phyloP scores from a whole-genome alignment of 2,329 filamentous ascomycete species.

The Echinosphaeria canescens region DNA sequence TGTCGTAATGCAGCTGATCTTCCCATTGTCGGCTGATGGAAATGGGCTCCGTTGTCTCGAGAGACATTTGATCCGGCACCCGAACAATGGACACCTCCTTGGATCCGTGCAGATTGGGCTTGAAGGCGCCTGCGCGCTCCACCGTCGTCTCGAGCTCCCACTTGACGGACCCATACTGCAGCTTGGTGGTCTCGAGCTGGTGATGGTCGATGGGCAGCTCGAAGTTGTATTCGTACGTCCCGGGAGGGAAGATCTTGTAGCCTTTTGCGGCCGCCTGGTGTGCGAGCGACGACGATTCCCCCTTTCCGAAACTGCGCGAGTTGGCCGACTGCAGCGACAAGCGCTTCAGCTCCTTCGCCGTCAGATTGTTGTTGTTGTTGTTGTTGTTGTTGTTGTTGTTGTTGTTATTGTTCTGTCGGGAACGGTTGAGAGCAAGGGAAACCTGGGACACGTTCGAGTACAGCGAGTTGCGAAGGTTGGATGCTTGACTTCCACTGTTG shows the following conservation, averaged over 20 bases:
- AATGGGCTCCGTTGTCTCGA: slow-evolving; percentile 84
- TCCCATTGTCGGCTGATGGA: slow-evolving; percentile 90
- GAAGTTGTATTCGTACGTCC: slow-evolving; percentile 46
- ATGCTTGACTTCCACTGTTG: no score
- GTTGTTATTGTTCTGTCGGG: slow-evolving; percentile 8
- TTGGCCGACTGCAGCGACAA: slow-evolving; percentile 65
- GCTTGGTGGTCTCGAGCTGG: slow-evolving; percentile 70
- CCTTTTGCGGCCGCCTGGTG: slow-evolving; percentile 41
- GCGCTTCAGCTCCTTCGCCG: slow-evolving; percentile 33
- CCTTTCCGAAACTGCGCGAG: slow-evolving; percentile 68
- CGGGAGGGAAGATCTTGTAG: slow-evolving; percentile 71
- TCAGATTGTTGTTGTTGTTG: slow-evolving; percentile 12
- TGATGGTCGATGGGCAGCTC: slow-evolving; percentile 79
- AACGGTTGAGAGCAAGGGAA: slow-evolving; percentile 8
- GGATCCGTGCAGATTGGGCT: slow-evolving; percentile 62
- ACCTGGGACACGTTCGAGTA: no score
- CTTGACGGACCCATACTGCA: slow-evolving; percentile 69
- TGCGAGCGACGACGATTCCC: slow-evolving; percentile 42
- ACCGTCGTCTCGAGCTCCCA: slow-evolving; percentile 76
- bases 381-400: no score
- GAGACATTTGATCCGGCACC: slow-evolving; percentile 66
- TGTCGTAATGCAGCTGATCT: slow-evolving; percentile 87
- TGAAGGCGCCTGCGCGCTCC: slow-evolving; percentile 75
- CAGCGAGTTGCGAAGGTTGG: slow-evolving; percentile 9
- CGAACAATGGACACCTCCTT: slow-evolving; percentile 73